Conservation (phyloP, 495 filamentous ascomycete genomes). For the Tetracladium marchalianum region DNA sequence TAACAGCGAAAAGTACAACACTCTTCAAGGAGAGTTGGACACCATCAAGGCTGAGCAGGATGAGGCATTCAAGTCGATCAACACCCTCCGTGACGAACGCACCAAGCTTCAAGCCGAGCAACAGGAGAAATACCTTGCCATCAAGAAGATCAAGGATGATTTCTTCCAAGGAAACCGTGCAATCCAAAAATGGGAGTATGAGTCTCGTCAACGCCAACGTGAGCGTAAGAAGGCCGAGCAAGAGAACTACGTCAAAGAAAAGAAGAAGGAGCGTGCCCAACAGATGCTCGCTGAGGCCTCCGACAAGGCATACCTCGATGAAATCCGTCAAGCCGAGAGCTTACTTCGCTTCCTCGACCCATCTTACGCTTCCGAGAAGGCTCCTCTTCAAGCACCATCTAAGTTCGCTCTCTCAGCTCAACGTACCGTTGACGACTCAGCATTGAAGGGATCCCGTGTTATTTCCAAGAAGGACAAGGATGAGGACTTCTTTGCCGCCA, state of each 20-base stretch:
- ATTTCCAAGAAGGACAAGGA: conserved; percentile 75
- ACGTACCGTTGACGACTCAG: conserved; percentile 70
- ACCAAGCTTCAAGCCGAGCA: conserved; percentile 72
- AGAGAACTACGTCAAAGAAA: conserved; percentile 60
- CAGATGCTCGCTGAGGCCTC: conserved; percentile 85
- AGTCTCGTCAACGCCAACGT: conserved; percentile 47
- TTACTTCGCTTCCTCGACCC: conserved; percentile 89
- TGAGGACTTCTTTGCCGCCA: conserved; percentile 73
- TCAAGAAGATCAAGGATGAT: conserved; percentile 78
- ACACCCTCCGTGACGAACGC: conserved; percentile 78
- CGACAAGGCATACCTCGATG: conserved; percentile 75
- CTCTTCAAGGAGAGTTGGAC: conserved; percentile 77
- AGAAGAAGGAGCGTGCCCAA: conserved; percentile 75
- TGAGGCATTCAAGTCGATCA: conserved; percentile 73
- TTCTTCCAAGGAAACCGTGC: conserved; percentile 72
- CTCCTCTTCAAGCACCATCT: conserved; percentile 47
- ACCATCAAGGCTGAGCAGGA: conserved; percentile 85
- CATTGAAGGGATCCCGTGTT: conserved; percentile 67
- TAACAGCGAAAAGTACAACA: conserved; percentile 72
- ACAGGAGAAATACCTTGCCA: conserved; percentile 67
- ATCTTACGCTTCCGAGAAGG: conserved; percentile 52
- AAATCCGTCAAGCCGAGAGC: conserved; percentile 78
- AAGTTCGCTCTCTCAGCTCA: conserved; percentile 67
- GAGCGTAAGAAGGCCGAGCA: conserved; percentile 75
- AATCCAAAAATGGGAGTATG: conserved; percentile 67